phyloP scores from a whole-genome alignment of 768 basidiomycete genomes.

The Boletus pseudo-olivaceus region DNA sequence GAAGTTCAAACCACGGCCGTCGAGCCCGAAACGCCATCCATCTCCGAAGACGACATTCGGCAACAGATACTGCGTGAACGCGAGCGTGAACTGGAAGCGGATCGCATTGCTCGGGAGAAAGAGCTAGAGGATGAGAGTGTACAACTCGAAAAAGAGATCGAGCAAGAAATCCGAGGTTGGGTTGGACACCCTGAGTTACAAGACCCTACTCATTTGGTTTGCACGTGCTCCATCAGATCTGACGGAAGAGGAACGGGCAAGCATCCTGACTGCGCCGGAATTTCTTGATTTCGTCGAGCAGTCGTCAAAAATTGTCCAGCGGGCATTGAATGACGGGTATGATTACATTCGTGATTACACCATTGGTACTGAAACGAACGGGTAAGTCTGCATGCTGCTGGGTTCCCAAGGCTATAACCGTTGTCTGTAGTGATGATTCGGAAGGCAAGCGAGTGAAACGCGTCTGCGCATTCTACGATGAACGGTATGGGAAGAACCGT shows the following conservation, averaged over 20 bases:
- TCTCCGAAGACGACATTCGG: conserved; percentile 71
- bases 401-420: conserved; percentile 5
- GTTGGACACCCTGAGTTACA: not conserved
- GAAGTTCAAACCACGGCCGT: conserved; percentile 74
- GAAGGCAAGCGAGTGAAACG: conserved; percentile 88
- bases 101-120: conserved; percentile 64
- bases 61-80: conserved; percentile 56
- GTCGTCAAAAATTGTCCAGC: conserved; percentile 91
- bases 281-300: conserved; percentile 93
- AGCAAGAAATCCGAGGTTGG: conserved; percentile 81
- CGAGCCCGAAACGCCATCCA: conserved; percentile 48
- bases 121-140: conserved; percentile 81
- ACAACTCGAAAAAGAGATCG: conserved; percentile 81
- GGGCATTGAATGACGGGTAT: conserved; percentile 92
- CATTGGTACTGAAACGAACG: conserved; percentile 78
- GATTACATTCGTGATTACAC: conserved; percentile 98
- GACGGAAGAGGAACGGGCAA: conserved; percentile 78
- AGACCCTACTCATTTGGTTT: conserved; percentile 2
- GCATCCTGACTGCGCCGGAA: conserved; percentile 83
- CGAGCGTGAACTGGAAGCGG: conserved; percentile 70
- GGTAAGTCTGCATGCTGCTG: conserved; percentile 46
- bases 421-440: conserved; percentile 67
- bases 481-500: conserved; percentile 85
- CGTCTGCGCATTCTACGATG: conserved; percentile 93
- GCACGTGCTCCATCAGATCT: conserved; percentile 51